Base-by-base conservation (phyloP, 352 stramenopile species). In the Globisporangium middletonii region DNA sequence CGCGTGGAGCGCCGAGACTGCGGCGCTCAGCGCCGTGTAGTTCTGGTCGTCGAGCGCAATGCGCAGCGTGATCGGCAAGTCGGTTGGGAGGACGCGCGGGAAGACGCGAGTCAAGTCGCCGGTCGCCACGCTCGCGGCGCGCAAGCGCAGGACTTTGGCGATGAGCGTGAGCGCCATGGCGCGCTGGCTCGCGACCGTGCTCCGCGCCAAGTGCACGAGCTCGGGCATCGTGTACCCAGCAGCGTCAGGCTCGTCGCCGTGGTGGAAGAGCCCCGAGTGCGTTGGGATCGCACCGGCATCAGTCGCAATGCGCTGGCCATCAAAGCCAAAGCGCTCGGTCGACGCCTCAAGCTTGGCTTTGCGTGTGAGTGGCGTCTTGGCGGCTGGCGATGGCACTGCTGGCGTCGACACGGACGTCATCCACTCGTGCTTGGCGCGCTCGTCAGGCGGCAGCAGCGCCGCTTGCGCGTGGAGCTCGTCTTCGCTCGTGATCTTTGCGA, bases 381-480 rank as follows among this genome's bases (percentile, higher is more conserved):
- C 15, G 5, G 55, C 19, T 15, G 45, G 42, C 42, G 44, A 28
- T n/a, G 26, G 12, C 9, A 19, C 1, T 19, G 51, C 8, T 7
- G 50, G n/a, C 27, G 56, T 19, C 0, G 58, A 16, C 1, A 71
- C 55, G 0, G 60, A 62, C 41, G 78, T 65, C 51, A 89, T 94
- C 84, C 84, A 94, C 53, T 79, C 75, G 50, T 89, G 68, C 57
- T 94, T 94, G 18, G 76, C 75, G 1, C 81, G 73, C 55, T 94
- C 82, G 54, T 94, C 84, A 0, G 71, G 49, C 0, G 84, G 75
- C 16, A 94, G 59, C 15, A 72, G 48, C 38, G 77, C 63, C 1
- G 70, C 50, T 30, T 82, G 72, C 16, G 63, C 60, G 19, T 73
- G 62, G 8, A 94, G 58, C 18, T 92, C 70, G 28, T 85, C 75